Percentiles rank a stretch among this genome's conserved stretches.
Conservation (phyloP, 2,329 filamentous ascomycete genomes). For the Arthrocladium fulminans region DNA sequence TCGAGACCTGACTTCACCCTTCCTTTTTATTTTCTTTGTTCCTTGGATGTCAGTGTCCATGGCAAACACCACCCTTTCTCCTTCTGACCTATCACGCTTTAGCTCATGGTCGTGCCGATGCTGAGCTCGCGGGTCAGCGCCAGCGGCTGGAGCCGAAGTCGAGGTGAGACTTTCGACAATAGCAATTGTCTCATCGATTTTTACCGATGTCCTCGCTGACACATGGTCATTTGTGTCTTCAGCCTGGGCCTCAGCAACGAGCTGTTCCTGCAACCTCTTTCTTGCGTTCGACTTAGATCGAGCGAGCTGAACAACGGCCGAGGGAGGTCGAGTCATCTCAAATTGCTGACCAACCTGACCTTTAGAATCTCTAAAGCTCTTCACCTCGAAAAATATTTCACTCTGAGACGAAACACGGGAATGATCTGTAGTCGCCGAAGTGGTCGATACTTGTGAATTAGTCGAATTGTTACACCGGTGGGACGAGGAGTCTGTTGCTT, state of each 20-base stretch:
- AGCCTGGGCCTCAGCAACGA: neutral
- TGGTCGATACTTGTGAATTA: neutral
- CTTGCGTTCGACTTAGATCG: slow-evolving; percentile 19
- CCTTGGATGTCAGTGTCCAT: neutral
- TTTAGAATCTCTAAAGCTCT: slow-evolving; percentile 21
- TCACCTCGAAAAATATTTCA: slow-evolving; percentile 24
- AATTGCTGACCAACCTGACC: slow-evolving; percentile 20
- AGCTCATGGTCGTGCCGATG: neutral
- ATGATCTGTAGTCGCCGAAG: neutral
- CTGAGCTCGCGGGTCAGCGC: neutral
- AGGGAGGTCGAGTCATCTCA: slow-evolving; percentile 22
- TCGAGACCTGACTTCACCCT: neutral
- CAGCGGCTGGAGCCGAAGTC: neutral
- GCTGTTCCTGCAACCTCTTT: slow-evolving; percentile 5
- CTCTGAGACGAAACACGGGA: slow-evolving; percentile 5
- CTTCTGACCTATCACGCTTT: neutral
- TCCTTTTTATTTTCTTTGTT: neutral
- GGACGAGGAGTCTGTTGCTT: neutral
- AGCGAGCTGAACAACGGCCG: slow-evolving; percentile 17
- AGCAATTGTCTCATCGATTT: slow-evolving; percentile 23
- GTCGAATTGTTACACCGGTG: neutral
- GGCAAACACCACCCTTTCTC: neutral
- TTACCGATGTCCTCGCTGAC: neutral
- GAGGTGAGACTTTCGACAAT: slow-evolving; percentile 16
- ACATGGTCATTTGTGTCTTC: neutral